These are phyloP conservation scores for Fusarium pseudocircinatum DNA, from an alignment of 2,329 filamentous ascomycete genomes.

Conservation along the genomic window DNA sequence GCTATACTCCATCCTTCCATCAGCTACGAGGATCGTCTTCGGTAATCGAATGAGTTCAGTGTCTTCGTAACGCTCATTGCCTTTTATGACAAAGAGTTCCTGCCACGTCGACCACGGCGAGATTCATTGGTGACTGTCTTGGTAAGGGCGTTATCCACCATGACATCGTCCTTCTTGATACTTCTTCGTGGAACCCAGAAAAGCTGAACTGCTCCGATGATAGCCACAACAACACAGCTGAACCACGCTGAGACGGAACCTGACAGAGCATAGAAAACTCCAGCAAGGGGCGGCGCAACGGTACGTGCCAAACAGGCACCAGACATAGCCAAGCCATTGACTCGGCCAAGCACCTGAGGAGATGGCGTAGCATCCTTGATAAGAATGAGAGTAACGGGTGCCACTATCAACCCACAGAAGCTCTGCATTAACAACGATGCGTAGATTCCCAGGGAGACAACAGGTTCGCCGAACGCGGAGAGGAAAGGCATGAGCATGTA, in stretches of 20 bases:
- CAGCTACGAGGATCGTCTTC: too few relatives aligned
- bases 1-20: neutral
- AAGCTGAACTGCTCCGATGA: conserved; percentile 34
- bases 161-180: conserved; percentile 11
- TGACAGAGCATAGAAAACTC: conserved; percentile 72
- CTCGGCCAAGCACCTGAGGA: conserved; percentile 70
- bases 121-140: conserved; percentile 28
- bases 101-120: conserved; percentile 16
- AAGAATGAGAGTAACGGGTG: conserved; percentile 74
- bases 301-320: conserved; percentile 78
- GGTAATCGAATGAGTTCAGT: too few relatives aligned
- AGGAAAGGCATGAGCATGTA: conserved; percentile 77
- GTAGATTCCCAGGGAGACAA: conserved; percentile 71
- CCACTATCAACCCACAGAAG: conserved; percentile 73
- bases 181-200: conserved; percentile 33
- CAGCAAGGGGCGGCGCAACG: conserved; percentile 73
- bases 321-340: conserved; percentile 77
- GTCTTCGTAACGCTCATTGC: too few relatives aligned
- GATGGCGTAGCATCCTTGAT: conserved; percentile 77
- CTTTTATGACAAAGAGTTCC: conserved; percentile 15
- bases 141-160: conserved; percentile 33
- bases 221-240: conserved; percentile 46
- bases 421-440: conserved; percentile 72
- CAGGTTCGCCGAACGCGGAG: conserved; percentile 61
- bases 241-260: conserved; percentile 56